phyloP scores from a whole-genome alignment of 2,329 filamentous ascomycete genomes.

The Thielaviopsis euricoi region DNA sequence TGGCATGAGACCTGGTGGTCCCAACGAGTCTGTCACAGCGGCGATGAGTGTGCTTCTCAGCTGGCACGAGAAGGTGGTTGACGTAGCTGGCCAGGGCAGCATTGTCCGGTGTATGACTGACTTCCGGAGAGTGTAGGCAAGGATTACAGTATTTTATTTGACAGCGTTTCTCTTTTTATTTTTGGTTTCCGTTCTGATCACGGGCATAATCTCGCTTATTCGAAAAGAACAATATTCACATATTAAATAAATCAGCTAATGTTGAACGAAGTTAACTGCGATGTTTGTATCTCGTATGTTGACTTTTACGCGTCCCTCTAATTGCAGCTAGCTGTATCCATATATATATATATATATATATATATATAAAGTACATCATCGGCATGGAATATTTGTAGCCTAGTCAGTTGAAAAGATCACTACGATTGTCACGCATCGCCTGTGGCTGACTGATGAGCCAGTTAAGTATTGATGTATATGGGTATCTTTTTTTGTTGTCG shows the following conservation, averaged over 20 bases:
- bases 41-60: constrained; percentile 94
- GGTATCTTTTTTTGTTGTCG: neutral
- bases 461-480: neutral
- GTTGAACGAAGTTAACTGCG: no score
- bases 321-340: no score
- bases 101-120: constrained; percentile 95
- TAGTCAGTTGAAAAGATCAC: no score
- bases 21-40: constrained; percentile 56
- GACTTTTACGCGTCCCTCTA: no score
- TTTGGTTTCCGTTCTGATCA: neutral
- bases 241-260: no score
- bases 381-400: no score
- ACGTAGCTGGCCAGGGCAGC: constrained; percentile 77
- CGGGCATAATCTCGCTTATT: neutral
- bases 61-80: constrained; percentile 98
- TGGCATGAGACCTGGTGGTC: constrained; percentile 31
- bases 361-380: no score
- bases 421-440: no score
- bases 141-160: neutral
- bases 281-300: no score
- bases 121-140: constrained; percentile 51
- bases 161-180: neutral
- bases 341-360: no score
- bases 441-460: no score
- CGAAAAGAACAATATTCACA: no score